Conservation (phyloP, 2,329 filamentous ascomycete species). For the Gaeumannomyces tritici region DNA sequence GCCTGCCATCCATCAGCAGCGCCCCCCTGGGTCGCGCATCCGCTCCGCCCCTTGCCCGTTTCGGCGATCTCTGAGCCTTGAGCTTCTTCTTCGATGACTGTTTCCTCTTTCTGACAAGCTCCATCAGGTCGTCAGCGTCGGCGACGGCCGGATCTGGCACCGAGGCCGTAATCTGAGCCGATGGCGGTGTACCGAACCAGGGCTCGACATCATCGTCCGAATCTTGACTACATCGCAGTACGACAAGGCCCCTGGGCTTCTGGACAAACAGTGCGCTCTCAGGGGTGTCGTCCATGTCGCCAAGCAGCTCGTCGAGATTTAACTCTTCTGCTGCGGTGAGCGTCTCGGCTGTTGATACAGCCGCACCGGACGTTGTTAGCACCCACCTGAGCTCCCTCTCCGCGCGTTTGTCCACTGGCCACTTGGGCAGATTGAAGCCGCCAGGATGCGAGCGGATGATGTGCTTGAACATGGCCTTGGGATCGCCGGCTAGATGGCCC, state of each 20-base stretch:
- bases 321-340: background rate
- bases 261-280: background rate
- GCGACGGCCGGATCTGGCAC: background rate
- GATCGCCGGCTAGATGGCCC: background rate
- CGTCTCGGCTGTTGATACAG: background rate
- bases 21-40: background rate
- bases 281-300: background rate
- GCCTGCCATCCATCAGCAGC: background rate
- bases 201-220: background rate
- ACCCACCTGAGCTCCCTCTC: conserved; percentile 2
- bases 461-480: background rate
- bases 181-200: background rate
- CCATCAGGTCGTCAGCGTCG: conserved; percentile 1
- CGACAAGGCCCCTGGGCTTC: background rate
- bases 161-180: background rate
- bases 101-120: background rate
- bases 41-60: background rate
- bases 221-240: background rate
- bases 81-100: background rate
- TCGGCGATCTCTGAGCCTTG: background rate
- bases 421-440: background rate
- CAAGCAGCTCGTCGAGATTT: background rate
- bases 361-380: background rate
- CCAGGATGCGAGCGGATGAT: background rate
- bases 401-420: background rate